Base-by-base conservation (phyloP, 208 protist species). In the Endotrypanum monterogeii region DNA sequence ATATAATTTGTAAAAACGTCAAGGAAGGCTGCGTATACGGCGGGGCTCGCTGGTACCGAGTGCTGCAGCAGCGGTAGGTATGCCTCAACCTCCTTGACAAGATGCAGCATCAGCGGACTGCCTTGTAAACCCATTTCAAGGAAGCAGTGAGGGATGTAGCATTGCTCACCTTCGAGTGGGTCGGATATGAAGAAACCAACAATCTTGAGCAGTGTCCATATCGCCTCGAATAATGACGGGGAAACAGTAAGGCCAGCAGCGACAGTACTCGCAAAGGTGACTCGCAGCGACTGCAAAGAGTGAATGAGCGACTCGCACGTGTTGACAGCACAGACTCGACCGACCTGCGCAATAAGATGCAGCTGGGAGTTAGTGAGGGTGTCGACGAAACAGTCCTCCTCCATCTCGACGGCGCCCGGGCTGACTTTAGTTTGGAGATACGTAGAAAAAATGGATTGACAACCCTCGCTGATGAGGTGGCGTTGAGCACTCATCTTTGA, bases 101-200 rank as follows among this genome's bases (percentile, higher is more conserved):
- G 73, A 23, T 70, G 76, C 56, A 84, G 58, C 52, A 89, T 55
- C 25, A 65, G 41, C 11, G 52, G 32, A n/a, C 76, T 78, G 50
- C 69, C 50, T 14, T 76, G 41, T 35, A 32, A 30, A 9, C 52
- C 66, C 41, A 74, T 67, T n/a, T 80, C 75, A 4, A 80, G 52
- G 69, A 95, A 95, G 80, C 90, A 93, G 16, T 75, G 74, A 3
- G 92, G 92, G 62, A 94, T 89, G 67, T 71, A 90, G n/a, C 87
- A 74, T 57, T 87, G 71, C 79, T 96, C 92, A 41, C 90, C 89
- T 23, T 94, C 89, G 18, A 78, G 73, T 9, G 80, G 73, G 60
- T 96, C 92, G 0, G 85, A 84, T 25, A 96, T 74, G 65, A 95
- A 95, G 52, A 82, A 85, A 51, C 63, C 61, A 28, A 83, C 72